Conservation (phyloP, 495 filamentous ascomycete species). For the Neurospora sp. region DNA sequence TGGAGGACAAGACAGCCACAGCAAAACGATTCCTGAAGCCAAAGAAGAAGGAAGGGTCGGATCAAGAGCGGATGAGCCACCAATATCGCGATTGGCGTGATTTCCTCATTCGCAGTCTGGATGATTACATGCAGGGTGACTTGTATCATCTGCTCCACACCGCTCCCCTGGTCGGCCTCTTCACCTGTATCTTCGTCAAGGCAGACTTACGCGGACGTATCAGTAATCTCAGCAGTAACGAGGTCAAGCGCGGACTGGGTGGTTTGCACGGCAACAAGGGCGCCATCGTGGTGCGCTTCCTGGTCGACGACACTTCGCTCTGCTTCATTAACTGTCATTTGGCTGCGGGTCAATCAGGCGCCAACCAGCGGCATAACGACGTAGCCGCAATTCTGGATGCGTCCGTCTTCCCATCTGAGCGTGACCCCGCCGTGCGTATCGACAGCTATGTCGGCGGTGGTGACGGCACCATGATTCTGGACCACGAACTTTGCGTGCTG, state of each 20-base stretch:
- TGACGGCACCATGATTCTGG: conserved; percentile 90
- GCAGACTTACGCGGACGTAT: conserved; percentile 64
- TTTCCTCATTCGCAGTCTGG: conserved; percentile 67
- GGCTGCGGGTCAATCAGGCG: conserved; percentile 85
- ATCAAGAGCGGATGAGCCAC: conserved; percentile 91
- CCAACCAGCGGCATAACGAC: conserved; percentile 85
- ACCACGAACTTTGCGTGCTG: conserved; percentile 91
- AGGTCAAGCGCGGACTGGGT: conserved; percentile 92
- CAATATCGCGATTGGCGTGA: conserved; percentile 96
- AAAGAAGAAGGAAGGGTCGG: conserved; percentile 86
- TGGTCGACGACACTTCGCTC: conserved; percentile 82
- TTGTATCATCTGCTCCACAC: conserved; percentile 82
- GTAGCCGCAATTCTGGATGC: conserved; percentile 83
- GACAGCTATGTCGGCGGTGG: conserved; percentile 82
- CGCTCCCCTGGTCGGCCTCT: conserved; percentile 82
- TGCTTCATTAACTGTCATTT: conserved; percentile 98
- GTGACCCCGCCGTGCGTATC: conserved; percentile 45
- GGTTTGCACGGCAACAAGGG: conserved; percentile 94
- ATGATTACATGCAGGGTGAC: conserved; percentile 64
- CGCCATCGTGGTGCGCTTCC: conserved; percentile 81
- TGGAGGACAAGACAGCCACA: conserved; percentile 93
- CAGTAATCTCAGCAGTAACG: conserved; percentile 62
- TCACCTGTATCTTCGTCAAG: conserved; percentile 92
- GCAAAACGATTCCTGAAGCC: conserved; percentile 71
- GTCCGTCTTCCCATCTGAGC: conserved; percentile 56